Evolutionary conservation across 2,329 filamentous ascomycete species (phyloP), one percentile per base, ranked within the genome.

Genomic region (Alternaria solani): DNA sequence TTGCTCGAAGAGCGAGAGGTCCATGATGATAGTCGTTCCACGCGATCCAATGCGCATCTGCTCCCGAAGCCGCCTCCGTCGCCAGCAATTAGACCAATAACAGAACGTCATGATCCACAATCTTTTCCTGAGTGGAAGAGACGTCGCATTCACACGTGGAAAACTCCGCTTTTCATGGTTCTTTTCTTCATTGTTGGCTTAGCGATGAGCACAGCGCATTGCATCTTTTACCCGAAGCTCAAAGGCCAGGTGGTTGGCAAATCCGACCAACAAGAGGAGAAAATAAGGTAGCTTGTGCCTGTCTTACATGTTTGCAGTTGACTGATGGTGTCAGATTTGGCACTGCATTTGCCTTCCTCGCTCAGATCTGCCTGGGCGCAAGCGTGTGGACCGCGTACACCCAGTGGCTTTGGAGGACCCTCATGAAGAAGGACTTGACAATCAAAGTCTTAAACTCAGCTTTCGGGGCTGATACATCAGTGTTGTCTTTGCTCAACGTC

Each of bases 261-360:
- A 5, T 16, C 48, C 7, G 48, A 39, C 4, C 48, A 39, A 16
- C 48, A 51, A 51, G 34, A 39, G 34, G 48, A 51, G 16, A 51
- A 39, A 3, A 51, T 28, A 6, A 51, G 48, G 48, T 39, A 51
- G 4, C 12, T n/a, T n/a, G 2, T 11, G 25, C 1, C 20, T 4
- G 4, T 23, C n/a, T 7, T 6, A 7, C 5, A 14, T 42, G 11
- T 42, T 14, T 11, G 11, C 39, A 42, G 5, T 4, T n/a, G 0
- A 23, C 36, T 51, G 1, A 51, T 18, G 2, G 9, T 1, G 0
- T 16, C 36, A 51, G 34, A 38, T 51, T 38, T 41, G 48, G 48
- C n/a, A 51, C 48, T 39, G 48, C 23, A 7, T 51, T 51, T 39
- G 34, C 48, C 7, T 51, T 51, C 25, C 20, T 51, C 34, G 48